A percentile compares a stretch with the other conserved stretches of the same genome.
These are phyloP conservation scores for Ziziphus jujuba DNA, from an alignment of 306 rosid genomes.

Conservation along the genomic window DNA sequence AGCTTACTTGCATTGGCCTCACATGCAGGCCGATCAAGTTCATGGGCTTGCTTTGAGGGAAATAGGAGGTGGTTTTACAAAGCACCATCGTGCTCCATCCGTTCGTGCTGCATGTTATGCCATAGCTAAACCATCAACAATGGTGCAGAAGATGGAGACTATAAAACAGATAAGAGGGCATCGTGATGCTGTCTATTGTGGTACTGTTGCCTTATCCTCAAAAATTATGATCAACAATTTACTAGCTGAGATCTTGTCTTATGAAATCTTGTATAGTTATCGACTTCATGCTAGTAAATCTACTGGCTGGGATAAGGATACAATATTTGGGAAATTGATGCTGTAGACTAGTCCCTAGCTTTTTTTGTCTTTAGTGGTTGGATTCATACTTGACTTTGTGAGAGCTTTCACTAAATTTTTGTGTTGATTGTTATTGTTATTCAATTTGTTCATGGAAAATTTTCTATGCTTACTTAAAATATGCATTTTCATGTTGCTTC, in stretches of 20 bases:
- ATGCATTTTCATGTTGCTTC: slow-evolving; percentile 9
- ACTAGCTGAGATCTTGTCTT: slow-evolving; percentile 21
- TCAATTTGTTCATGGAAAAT: background rate
- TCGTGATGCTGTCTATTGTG: slow-evolving; percentile 89
- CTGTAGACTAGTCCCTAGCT: background rate
- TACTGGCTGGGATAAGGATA: slow-evolving; percentile 25
- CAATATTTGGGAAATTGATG: slow-evolving; percentile 8
- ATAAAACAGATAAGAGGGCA: slow-evolving; percentile 86
- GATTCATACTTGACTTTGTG: background rate
- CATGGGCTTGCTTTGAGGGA: slow-evolving; percentile 78
- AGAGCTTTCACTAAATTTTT: background rate
- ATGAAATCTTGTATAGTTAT: slow-evolving; percentile 9
- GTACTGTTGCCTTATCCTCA: slow-evolving; percentile 44
- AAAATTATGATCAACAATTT: slow-evolving; percentile 24
- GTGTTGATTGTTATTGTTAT: background rate
- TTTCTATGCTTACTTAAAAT: background rate
- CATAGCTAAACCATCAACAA: slow-evolving; percentile 84
- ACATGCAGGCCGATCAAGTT: slow-evolving; percentile 85
- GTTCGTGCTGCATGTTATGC: slow-evolving; percentile 90
- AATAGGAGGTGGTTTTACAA: slow-evolving; percentile 85
- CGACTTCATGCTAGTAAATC: background rate
- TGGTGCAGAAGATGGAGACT: slow-evolving; percentile 86
- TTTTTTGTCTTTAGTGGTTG: slow-evolving; percentile 6
- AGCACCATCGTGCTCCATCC: slow-evolving; percentile 84
- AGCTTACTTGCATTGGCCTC: slow-evolving; percentile 81